These are phyloP conservation scores for Malus hybrid DNA, from an alignment of 331 rosid genomes.

Conservation along the genomic window DNA sequence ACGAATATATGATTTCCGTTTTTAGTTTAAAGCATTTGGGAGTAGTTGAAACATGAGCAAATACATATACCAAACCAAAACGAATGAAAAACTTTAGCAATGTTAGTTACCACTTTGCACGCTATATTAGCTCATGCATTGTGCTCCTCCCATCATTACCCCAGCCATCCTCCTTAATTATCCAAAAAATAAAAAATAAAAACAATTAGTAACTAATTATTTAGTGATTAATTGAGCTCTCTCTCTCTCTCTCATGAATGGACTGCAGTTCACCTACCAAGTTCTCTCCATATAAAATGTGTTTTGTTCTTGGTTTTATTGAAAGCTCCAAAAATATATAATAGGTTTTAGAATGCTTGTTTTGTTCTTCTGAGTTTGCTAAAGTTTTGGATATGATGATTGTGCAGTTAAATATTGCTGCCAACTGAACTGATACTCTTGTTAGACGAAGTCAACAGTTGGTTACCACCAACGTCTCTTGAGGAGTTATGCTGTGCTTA, in stretches of 20 bases:
- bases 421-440: conserved; percentile 32
- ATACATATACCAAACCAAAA: conserved; percentile 10
- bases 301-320: background rate
- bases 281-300: conserved; percentile 16
- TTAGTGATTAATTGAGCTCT: background rate
- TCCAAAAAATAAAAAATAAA: background rate
- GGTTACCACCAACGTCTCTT: too few species aligned
- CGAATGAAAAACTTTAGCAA: conserved; percentile 6
- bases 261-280: conserved; percentile 67
- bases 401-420: conserved; percentile 50
- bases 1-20: background rate
- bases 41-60: conserved; percentile 16
- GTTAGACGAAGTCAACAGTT: too few species aligned
- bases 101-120: background rate
- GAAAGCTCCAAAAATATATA: background rate
- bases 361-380: conserved; percentile 18
- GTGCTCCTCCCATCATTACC: conserved; percentile 72
- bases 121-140: conserved; percentile 55
- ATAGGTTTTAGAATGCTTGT: background rate
- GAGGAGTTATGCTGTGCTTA: too few species aligned
- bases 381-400: conserved; percentile 11
- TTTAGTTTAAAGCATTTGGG: background rate
- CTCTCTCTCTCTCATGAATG: conserved; percentile 42
- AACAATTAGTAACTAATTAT: too few species aligned
- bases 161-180: conserved; percentile 29